Percentiles rank a stretch among this genome's conserved stretches.
Evolutionary conservation across 306 rosid species (phyloP).

Genomic region (Casuarina equisetifolia): DNA sequence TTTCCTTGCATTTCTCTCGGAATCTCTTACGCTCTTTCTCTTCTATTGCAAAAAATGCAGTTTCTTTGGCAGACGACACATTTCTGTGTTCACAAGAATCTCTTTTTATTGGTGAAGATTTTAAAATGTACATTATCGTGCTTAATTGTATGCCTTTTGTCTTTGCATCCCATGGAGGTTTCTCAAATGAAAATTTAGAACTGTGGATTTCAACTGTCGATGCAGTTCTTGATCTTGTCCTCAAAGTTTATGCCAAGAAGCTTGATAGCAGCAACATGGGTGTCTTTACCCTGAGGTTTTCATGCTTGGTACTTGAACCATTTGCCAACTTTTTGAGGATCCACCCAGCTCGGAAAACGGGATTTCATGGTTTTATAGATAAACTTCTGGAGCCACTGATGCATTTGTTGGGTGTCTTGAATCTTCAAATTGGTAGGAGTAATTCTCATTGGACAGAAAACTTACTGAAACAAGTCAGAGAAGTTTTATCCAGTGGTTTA

Average conservation of each 20-base stretch:
- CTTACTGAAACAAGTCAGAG: slow-evolving; percentile 59
- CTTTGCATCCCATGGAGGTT: slow-evolving; percentile 76
- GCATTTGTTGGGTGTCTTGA: slow-evolving; percentile 59
- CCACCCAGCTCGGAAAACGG: slow-evolving; percentile 62
- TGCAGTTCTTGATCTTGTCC: slow-evolving; percentile 58
- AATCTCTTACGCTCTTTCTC: slow-evolving; percentile 59
- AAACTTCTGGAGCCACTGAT: slow-evolving; percentile 80
- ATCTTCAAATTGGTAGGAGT: slow-evolving; percentile 40
- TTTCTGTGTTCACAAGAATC: slow-evolving; percentile 30
- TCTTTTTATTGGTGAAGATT: slow-evolving; percentile 36
- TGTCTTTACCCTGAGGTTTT: slow-evolving; percentile 47
- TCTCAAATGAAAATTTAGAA: slow-evolving; percentile 69
- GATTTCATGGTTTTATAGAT: slow-evolving; percentile 68
- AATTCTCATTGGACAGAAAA: slow-evolving; percentile 42
- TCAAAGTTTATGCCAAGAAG: slow-evolving; percentile 37
- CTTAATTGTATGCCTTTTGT: slow-evolving; percentile 70
- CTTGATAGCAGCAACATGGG: slow-evolving; percentile 45
- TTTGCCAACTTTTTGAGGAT: slow-evolving; percentile 72
- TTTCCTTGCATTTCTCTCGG: slow-evolving; percentile 58
- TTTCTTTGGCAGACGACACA: slow-evolving; percentile 33
- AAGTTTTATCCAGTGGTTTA: slow-evolving; percentile 68
- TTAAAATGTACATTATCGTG: slow-evolving; percentile 44
- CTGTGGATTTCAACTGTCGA: slow-evolving; percentile 61
- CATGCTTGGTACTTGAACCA: slow-evolving; percentile 69
- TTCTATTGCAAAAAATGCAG: slow-evolving; percentile 51